A percentile compares a stretch with the other conserved stretches of the same genome.
phyloP scores from a whole-genome alignment of 106 monocot genomes.

The Dendrobium huoshanense region DNA sequence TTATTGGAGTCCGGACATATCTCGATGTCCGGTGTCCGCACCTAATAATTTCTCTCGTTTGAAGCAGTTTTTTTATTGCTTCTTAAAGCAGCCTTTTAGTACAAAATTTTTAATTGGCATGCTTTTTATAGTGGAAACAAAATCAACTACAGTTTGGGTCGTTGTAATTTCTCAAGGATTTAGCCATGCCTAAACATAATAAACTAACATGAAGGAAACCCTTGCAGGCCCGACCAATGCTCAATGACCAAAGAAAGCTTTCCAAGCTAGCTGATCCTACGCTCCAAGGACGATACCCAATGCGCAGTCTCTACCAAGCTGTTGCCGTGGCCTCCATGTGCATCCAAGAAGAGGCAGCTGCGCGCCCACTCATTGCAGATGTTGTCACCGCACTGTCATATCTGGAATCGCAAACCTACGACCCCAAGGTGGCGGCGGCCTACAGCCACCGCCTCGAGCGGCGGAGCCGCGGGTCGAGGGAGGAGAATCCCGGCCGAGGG shows the following conservation, averaged over 20 bases:
- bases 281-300: constrained; percentile 52
- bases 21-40: too few relatives aligned
- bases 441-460: not conserved
- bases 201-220: not conserved
- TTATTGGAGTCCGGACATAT: too few relatives aligned
- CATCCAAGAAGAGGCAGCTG: constrained; percentile 62
- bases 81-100: too few relatives aligned
- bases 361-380: constrained; percentile 72
- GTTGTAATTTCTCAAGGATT: not conserved
- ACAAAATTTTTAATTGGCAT: too few relatives aligned
- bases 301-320: constrained; percentile 77
- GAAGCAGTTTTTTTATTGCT: too few relatives aligned
- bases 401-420: constrained; percentile 55
- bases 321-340: constrained; percentile 85
- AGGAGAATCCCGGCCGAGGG: not conserved
- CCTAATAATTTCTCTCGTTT: too few relatives aligned
- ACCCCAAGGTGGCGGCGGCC: constrained; percentile 17
- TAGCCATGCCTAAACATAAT: not conserved
- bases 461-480: constrained; percentile 8
- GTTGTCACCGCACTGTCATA: constrained; percentile 83
- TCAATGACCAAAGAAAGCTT: constrained; percentile 62
- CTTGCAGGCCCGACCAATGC: constrained; percentile 62
- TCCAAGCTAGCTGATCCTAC: constrained; percentile 56
- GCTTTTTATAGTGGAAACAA: not conserved
- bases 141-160: not conserved